Evolutionary conservation across 2,329 filamentous ascomycete species (phyloP).

Genomic region (Ophiognomonia clavigignenti-juglandacearum): DNA sequence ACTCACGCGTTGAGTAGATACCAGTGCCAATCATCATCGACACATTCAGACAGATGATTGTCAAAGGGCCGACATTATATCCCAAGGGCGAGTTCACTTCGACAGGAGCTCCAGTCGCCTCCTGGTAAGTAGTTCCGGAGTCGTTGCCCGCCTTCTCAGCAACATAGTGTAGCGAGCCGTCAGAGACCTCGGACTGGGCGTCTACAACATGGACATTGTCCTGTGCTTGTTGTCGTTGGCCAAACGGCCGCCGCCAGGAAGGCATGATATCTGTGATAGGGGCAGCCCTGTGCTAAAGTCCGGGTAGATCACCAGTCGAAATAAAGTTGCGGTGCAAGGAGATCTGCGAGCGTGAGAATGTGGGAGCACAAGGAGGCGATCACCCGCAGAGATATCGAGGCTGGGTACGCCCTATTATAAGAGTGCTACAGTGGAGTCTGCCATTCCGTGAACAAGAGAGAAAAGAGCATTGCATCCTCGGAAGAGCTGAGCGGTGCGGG

Average conservation of each 20-base stretch:
- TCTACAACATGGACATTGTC: not conserved
- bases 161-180: slow-evolving; percentile 13
- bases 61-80: slow-evolving; percentile 50
- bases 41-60: slow-evolving; percentile 52
- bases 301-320: too few relatives aligned
- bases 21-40: slow-evolving; percentile 61
- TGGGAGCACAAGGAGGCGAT: too few relatives aligned
- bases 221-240: not conserved
- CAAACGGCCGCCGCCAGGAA: slow-evolving; percentile 12
- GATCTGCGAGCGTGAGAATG: too few relatives aligned
- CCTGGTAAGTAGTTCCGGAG: slow-evolving; percentile 34
- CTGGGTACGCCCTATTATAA: too few relatives aligned
- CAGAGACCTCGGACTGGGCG: slow-evolving; percentile 3
- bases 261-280: not conserved
- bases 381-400: too few relatives aligned
- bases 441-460: too few relatives aligned
- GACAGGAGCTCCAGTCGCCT: slow-evolving; percentile 57
- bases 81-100: slow-evolving; percentile 56
- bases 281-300: not conserved
- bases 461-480: too few relatives aligned
- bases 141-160: slow-evolving; percentile 20
- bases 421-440: too few relatives aligned
- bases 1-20: slow-evolving; percentile 50
- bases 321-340: too few relatives aligned
- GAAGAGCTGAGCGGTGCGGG: too few relatives aligned